These are phyloP conservation scores for Ordospora pajunii DNA, from an alignment of 371 early-diverging fungal species.

Conservation along the genomic window DNA sequence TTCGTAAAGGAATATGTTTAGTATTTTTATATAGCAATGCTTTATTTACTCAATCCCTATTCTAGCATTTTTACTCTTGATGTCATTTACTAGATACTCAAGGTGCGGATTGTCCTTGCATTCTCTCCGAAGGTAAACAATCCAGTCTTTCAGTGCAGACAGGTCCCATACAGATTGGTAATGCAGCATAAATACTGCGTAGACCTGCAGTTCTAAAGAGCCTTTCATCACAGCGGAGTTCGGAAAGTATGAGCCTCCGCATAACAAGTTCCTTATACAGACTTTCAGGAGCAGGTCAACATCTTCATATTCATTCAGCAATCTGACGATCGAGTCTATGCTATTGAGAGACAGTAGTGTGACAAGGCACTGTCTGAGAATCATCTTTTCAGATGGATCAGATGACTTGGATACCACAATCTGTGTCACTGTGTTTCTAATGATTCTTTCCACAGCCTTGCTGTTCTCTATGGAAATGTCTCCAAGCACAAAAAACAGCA, in stretches of 20 bases:
- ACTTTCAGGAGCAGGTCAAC: constrained; percentile 30
- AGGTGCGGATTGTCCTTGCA: constrained; percentile 16
- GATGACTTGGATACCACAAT: neutral
- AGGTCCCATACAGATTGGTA: constrained; percentile 37
- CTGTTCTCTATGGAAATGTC: constrained; percentile 6
- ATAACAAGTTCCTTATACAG: constrained; percentile 35
- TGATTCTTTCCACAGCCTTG: constrained; percentile 28
- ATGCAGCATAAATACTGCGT: constrained; percentile 35
- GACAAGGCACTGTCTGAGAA: constrained; percentile 39
- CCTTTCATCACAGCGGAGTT: neutral
- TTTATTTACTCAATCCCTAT: constrained; percentile 5
- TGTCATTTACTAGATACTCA: constrained; percentile 19
- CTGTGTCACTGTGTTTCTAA: constrained; percentile 40
- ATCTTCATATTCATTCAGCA: constrained; percentile 44
- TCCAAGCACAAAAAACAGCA: constrained; percentile 44
- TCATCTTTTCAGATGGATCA: constrained; percentile 13
- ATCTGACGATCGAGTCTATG: constrained; percentile 42
- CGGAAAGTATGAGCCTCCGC: constrained; percentile 45
- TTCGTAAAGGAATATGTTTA: too few relatives aligned
- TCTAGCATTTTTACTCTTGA: constrained; percentile 10
- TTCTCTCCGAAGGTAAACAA: constrained; percentile 10
- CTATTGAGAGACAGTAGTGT: constrained; percentile 36
- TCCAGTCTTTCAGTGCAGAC: constrained; percentile 12
- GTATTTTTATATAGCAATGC: too few relatives aligned
- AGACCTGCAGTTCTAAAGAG: neutral